A percentile compares a stretch with the other conserved stretches of the same genome.
phyloP scores from a whole-genome alignment of 192 early-diverging fungal species.

The Coemansia sp. region DNA sequence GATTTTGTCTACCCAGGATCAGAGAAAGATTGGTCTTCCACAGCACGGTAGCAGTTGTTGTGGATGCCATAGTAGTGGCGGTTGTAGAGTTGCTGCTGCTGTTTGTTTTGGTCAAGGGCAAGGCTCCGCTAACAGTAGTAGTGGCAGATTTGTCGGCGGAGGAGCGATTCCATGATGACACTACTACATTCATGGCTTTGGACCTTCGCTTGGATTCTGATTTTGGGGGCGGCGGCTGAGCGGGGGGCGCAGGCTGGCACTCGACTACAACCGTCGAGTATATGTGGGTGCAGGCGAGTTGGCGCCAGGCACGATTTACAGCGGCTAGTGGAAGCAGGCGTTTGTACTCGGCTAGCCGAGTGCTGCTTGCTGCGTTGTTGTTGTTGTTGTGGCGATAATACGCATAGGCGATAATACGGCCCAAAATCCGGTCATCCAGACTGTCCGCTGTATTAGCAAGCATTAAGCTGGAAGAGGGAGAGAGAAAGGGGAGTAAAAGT shows the following conservation, averaged over 20 bases:
- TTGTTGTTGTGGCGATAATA: neutral
- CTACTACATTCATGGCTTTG: neutral
- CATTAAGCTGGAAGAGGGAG: neutral
- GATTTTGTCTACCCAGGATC: neutral
- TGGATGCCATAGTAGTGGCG: too few species aligned
- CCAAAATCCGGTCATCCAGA: slow-evolving; percentile 18
- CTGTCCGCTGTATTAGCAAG: neutral
- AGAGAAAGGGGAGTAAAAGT: neutral
- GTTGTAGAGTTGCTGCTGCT: neutral
- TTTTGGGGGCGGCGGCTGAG: neutral
- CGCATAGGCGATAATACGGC: slow-evolving; percentile 13
- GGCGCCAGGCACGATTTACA: slow-evolving; percentile 25
- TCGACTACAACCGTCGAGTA: slow-evolving; percentile 24
- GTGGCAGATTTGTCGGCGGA: neutral
- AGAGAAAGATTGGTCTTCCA: slow-evolving; percentile 21
- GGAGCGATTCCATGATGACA: neutral
- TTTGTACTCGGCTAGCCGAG: slow-evolving; percentile 8
- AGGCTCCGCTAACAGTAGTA: too few species aligned
- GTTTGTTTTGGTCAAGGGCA: neutral
- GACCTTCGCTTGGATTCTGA: neutral
- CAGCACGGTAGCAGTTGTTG: too few species aligned
- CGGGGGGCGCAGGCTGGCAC: neutral
- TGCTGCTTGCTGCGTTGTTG: too few species aligned
- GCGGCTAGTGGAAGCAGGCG: slow-evolving; percentile 13
- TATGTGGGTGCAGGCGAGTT: neutral